These are phyloP conservation scores for Tritrichomonas musculus DNA, from an alignment of 208 protist species.

Conservation along the genomic window DNA sequence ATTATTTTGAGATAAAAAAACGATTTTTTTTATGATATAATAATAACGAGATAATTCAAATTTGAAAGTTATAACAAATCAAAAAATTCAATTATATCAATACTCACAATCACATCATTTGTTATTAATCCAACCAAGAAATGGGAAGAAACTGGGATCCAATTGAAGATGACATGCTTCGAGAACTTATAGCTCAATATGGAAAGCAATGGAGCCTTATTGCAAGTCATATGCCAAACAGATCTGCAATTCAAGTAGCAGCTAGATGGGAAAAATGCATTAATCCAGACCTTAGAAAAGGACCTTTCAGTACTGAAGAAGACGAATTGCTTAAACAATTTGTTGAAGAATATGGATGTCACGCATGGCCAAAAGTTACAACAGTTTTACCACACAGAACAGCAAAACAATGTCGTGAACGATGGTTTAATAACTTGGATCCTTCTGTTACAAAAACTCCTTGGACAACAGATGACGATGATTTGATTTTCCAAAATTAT, in stretches of 20 bases:
- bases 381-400: neutral
- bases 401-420: neutral
- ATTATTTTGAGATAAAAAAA: too few species aligned
- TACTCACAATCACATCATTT: too few species aligned
- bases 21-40: too few species aligned
- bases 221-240: neutral
- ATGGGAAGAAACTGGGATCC: neutral
- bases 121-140: too few species aligned
- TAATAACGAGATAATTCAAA: too few species aligned
- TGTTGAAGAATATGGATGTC: neutral
- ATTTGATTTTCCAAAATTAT: neutral
- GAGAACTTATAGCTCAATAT: neutral
- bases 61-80: too few species aligned
- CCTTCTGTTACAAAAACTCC: neutral
- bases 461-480: neutral
- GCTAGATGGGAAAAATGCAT: conserved; percentile 31
- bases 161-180: neutral
- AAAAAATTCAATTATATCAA: too few species aligned
- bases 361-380: neutral
- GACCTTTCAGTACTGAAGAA: neutral
- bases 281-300: neutral
- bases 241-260: neutral
- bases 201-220: neutral
- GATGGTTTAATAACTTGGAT: neutral
- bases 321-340: neutral